Conservation (phyloP, 345 rosid genomes). For the Dovyalis caffra region DNA sequence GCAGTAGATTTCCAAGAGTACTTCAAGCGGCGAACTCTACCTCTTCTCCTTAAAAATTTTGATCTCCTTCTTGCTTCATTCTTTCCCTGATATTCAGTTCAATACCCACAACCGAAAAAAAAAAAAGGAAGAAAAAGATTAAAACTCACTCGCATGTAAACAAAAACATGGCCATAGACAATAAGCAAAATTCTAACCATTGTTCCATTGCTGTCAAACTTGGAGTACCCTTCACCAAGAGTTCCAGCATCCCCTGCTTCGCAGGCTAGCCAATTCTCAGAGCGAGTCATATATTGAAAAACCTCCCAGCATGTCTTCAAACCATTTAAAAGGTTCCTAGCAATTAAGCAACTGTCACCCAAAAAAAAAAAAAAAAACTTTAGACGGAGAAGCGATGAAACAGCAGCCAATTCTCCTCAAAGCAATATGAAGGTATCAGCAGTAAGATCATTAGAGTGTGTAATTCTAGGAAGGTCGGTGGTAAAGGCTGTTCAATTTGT, state of each 20-base stretch:
- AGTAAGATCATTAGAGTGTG: neutral
- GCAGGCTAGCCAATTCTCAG: conserved; percentile 57
- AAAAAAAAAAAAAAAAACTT: conserved; percentile 20
- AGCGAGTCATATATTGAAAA: conserved; percentile 75
- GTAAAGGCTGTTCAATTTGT: neutral
- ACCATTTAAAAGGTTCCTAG: conserved; percentile 90
- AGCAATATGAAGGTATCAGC: neutral
- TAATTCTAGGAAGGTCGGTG: neutral
- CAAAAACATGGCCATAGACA: neutral
- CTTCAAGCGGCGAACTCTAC: conserved; percentile 94
- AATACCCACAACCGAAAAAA: conserved; percentile 3
- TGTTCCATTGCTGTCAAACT: conserved; percentile 71
- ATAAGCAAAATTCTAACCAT: conserved; percentile 48
- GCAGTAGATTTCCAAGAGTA: conserved; percentile 99
- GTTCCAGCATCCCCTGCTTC: conserved; percentile 63
- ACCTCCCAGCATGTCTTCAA: conserved; percentile 89
- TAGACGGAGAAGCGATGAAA: conserved; percentile 14
- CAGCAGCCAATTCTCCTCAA: neutral
- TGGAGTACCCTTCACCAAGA: conserved; percentile 76
- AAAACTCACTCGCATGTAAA: neutral
- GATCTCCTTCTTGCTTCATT: conserved; percentile 92
- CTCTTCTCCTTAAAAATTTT: conserved; percentile 87
- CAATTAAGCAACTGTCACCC: conserved; percentile 74
- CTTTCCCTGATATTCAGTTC: conserved; percentile 48
- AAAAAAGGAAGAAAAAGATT: neutral